phyloP scores from a whole-genome alignment of 169 alveolate species.

The Cryptosporidium viatorum region DNA sequence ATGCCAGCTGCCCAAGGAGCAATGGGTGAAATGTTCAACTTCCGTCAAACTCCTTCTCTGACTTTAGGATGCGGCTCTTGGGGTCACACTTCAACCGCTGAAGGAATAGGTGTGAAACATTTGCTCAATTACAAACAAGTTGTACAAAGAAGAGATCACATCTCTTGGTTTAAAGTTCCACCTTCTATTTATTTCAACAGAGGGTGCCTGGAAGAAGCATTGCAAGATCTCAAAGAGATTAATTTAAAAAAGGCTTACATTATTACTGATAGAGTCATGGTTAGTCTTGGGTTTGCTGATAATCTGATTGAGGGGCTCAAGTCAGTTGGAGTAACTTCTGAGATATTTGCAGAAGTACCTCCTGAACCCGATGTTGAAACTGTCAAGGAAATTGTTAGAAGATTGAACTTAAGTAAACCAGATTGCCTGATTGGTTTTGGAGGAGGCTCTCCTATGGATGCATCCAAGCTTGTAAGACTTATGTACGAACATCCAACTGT shows the following conservation, averaged over 20 bases:
- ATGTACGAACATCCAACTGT: conserved; percentile 76
- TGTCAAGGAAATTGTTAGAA: conserved; percentile 39
- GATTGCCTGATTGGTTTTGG: conserved; percentile 76
- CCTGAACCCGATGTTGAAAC: conserved; percentile 76
- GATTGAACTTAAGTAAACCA: conserved; percentile 60
- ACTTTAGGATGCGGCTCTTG: conserved; percentile 78
- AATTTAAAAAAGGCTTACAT: conserved; percentile 61
- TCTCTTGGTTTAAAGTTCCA: conserved; percentile 76
- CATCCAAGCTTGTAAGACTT: conserved; percentile 72
- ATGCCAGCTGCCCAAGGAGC: conserved; percentile 79
- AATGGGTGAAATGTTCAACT: conserved; percentile 77
- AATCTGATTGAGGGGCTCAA: conserved; percentile 36
- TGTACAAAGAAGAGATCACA: conserved; percentile 72
- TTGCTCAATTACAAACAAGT: conserved; percentile 74
- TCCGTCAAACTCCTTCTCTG: conserved; percentile 74
- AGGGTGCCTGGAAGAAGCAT: conserved; percentile 64
- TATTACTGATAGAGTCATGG: conserved; percentile 75
- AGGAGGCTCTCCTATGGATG: conserved; percentile 78
- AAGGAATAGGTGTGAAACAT: conserved; percentile 75
- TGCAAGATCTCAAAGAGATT: conserved; percentile 68
- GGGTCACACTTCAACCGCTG: conserved; percentile 76
- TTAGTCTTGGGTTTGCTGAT: conserved; percentile 64
- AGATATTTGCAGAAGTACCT: conserved; percentile 68
- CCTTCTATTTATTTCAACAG: conserved; percentile 71
- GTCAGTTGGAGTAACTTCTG: conserved; percentile 48